Evolutionary conservation across 352 stramenopile species (phyloP).

Genomic region (Globisporangium emineosum): DNA sequence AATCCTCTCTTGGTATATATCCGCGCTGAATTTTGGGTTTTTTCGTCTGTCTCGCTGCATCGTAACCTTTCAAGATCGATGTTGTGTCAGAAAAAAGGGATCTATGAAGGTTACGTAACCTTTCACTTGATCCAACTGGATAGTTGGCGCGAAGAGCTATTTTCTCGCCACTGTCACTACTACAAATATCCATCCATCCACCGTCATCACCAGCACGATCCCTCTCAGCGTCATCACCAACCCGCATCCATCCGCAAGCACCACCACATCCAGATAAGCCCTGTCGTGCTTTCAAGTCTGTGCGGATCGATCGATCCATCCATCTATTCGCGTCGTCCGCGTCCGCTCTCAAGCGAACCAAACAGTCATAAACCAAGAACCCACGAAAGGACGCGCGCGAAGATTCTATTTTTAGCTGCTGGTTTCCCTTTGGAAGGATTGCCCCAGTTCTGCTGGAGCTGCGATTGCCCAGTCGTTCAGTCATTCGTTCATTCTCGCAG

Average conservation of each 20-base stretch:
- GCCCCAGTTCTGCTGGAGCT: background rate
- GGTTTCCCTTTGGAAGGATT: background rate
- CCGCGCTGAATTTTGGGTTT: background rate
- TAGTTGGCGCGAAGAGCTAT: background rate
- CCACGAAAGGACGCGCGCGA: background rate
- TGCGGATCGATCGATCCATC: background rate
- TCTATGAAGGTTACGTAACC: background rate
- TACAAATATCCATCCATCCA: background rate
- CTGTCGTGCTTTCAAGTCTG: background rate
- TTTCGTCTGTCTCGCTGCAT: background rate
- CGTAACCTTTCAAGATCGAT: background rate
- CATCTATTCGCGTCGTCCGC: background rate
- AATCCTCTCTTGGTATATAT: background rate
- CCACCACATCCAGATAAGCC: background rate
- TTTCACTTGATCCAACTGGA: background rate
- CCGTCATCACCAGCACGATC: background rate
- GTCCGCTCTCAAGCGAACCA: background rate
- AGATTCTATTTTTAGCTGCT: conserved; percentile 1
- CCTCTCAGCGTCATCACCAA: background rate
- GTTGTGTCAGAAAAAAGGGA: background rate
- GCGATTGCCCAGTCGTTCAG: background rate
- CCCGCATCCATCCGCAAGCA: background rate
- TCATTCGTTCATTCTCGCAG: background rate
- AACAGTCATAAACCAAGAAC: background rate
- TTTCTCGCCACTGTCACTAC: background rate